A percentile compares a stretch with the other conserved stretches of the same genome.
These are phyloP conservation scores for Pulveroboletus ravenelii DNA, from an alignment of 768 basidiomycete species.

Conservation along the genomic window DNA sequence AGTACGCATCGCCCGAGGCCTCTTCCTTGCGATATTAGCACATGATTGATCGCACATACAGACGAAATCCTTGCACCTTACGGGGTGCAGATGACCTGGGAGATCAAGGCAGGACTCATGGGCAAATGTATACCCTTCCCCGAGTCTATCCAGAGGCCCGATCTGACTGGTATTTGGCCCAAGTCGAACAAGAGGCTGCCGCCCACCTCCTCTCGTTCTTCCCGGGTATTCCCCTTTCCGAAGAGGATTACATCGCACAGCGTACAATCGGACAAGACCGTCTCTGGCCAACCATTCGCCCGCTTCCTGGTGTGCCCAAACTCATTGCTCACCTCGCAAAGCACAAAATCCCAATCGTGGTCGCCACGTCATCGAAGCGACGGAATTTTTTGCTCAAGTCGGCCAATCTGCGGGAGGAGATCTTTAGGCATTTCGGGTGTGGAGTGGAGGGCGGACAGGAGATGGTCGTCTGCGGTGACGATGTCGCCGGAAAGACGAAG, in stretches of 20 bases:
- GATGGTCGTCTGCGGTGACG: constrained; percentile 70
- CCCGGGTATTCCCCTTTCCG: constrained; percentile 62
- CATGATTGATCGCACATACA: constrained; percentile 22
- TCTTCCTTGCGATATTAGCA: neutral
- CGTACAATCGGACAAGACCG: constrained; percentile 56
- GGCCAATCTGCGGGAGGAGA: constrained; percentile 46
- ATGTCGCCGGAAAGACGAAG: constrained; percentile 46
- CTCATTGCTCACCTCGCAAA: constrained; percentile 68
- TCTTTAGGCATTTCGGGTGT: constrained; percentile 42
- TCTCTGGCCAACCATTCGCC: constrained; percentile 63
- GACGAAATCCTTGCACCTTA: constrained; percentile 69
- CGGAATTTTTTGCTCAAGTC: constrained; percentile 69
- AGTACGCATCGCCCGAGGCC: constrained; percentile 41
- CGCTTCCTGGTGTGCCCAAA: constrained; percentile 68
- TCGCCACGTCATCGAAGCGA: constrained; percentile 73
- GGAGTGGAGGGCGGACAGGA: constrained; percentile 28
- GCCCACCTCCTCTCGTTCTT: constrained; percentile 73
- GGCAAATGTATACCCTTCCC: constrained; percentile 56
- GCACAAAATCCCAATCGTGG: constrained; percentile 69
- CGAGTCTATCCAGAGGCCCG: neutral
- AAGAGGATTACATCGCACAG: constrained; percentile 54
- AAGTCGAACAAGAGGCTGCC: constrained; percentile 63
- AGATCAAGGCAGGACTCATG: constrained; percentile 86
- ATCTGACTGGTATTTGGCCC: neutral
- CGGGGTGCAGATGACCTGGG: constrained; percentile 81